phyloP scores from a whole-genome alignment of 768 basidiomycete genomes.

The Xerocomus brunneocitrinus region DNA sequence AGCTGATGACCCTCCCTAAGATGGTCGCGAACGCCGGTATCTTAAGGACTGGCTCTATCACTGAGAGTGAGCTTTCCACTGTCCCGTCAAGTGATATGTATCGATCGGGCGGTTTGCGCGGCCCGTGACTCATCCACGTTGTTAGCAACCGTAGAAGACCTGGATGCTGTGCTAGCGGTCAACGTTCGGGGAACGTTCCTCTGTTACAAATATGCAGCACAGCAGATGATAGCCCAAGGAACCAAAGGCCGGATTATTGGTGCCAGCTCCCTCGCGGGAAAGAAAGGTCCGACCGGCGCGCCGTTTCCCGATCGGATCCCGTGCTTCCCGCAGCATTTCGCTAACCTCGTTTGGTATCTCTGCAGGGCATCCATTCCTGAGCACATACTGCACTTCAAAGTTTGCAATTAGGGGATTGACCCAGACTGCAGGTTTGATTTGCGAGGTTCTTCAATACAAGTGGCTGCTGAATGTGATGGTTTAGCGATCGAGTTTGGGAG shows the following conservation, averaged over 20 bases:
- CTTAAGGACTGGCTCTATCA: slow-evolving; percentile 7
- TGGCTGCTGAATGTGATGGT: background rate
- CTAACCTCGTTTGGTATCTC: background rate
- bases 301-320: too few relatives aligned
- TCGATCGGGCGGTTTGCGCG: background rate
- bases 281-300: slow-evolving; percentile 15
- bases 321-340: background rate
- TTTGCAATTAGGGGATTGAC: slow-evolving; percentile 43
- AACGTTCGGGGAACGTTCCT: slow-evolving; percentile 40
- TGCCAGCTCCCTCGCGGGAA: slow-evolving; percentile 34
- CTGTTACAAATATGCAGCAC: slow-evolving; percentile 41
- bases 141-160: slow-evolving; percentile 31
- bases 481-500: slow-evolving; percentile 31
- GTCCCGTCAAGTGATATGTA: background rate
- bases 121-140: background rate
- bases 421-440: slow-evolving; percentile 26
- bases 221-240: slow-evolving; percentile 42
- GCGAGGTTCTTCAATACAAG: background rate
- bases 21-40: slow-evolving; percentile 21
- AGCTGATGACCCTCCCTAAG: slow-evolving; percentile 8
- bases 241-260: slow-evolving; percentile 41
- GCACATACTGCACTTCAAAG: slow-evolving; percentile 37
- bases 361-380: slow-evolving; percentile 27
- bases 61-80: slow-evolving; percentile 3
- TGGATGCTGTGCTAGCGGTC: slow-evolving; percentile 32